These are phyloP conservation scores for Boletales sp. DNA, from an alignment of 768 basidiomycete genomes.

Conservation along the genomic window DNA sequence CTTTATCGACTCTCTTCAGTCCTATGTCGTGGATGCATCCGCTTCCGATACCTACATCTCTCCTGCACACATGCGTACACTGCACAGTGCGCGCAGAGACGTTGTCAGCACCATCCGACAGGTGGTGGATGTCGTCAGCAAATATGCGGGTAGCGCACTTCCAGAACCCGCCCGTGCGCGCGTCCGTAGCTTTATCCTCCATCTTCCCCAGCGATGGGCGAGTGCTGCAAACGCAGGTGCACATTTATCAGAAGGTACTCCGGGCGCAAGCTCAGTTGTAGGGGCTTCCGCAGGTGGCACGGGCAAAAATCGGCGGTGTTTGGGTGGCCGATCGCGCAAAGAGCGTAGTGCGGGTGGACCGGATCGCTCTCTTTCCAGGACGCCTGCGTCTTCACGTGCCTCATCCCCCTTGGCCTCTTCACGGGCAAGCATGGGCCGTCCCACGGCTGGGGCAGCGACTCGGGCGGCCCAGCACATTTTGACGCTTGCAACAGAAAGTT, in stretches of 20 bases:
- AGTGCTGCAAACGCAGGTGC: constrained; percentile 31
- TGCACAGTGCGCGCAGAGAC: constrained; percentile 71
- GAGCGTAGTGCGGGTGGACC: constrained; percentile 39
- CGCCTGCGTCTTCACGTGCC: constrained; percentile 34
- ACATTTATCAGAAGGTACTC: constrained; percentile 25
- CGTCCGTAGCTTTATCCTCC: constrained; percentile 74
- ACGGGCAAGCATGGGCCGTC: constrained; percentile 19
- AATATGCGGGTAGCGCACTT: constrained; percentile 81
- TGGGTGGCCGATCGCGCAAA: constrained; percentile 22
- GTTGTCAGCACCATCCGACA: constrained; percentile 87
- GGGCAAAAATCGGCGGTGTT: constrained; percentile 16
- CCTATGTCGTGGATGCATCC: constrained; percentile 23
- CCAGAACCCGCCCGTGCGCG: constrained; percentile 77
- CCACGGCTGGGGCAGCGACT: constrained; percentile 54
- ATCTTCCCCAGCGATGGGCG: constrained; percentile 81
- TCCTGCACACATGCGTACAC: constrained; percentile 56
- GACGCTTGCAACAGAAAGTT: constrained; percentile 82
- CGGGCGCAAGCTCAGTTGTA: constrained; percentile 36
- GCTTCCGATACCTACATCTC: constrained; percentile 36
- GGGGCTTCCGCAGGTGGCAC: constrained; percentile 26
- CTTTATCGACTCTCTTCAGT: constrained; percentile 71
- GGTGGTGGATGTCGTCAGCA: constrained; percentile 82
- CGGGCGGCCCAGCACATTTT: constrained; percentile 79
- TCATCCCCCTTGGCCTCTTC: constrained; percentile 30
- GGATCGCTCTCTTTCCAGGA: constrained; percentile 29